Evolutionary conservation across 805 yeast genomes (phyloP).

Genomic region (Hanseniaspora guilliermondii): DNA sequence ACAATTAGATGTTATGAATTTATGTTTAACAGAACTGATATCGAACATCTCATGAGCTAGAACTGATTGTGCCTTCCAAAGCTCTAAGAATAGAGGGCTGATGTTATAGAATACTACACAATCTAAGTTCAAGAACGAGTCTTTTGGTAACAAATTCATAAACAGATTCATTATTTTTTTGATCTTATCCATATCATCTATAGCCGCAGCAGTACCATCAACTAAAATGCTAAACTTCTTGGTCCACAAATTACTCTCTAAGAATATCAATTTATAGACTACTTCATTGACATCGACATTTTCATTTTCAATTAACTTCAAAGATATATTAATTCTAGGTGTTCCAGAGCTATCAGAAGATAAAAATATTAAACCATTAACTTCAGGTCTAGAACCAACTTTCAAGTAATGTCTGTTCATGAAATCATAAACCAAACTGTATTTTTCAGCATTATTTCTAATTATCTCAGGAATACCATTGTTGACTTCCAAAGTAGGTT

Average conservation of each 20-base stretch:
- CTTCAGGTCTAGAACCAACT: slow-evolving; percentile 36
- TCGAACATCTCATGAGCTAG: slow-evolving; percentile 16
- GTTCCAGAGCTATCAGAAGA: slow-evolving; percentile 61
- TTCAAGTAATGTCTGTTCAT: slow-evolving; percentile 54
- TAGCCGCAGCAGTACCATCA: slow-evolving; percentile 56
- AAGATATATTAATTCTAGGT: slow-evolving; percentile 50
- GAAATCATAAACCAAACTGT: slow-evolving; percentile 51
- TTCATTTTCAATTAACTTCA: slow-evolving; percentile 28
- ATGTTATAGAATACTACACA: slow-evolving; percentile 39
- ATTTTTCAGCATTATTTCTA: slow-evolving; percentile 37
- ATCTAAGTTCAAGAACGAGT: slow-evolving; percentile 40
- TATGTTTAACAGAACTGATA: slow-evolving; percentile 17
- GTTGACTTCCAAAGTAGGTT: slow-evolving; percentile 44
- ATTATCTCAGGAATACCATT: slow-evolving; percentile 45
- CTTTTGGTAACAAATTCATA: slow-evolving; percentile 39
- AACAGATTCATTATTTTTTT: slow-evolving; percentile 25
- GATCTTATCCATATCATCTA: slow-evolving; percentile 18
- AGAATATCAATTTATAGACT: slow-evolving; percentile 49
- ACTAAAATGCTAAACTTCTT: slow-evolving; percentile 47
- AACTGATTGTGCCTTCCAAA: slow-evolving; percentile 19
- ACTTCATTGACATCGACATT: slow-evolving; percentile 37
- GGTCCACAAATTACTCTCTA: slow-evolving; percentile 60
- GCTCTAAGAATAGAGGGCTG: slow-evolving; percentile 22
- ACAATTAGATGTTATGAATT: slow-evolving; percentile 37
- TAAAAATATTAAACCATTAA: slow-evolving; percentile 42